Conservation (phyloP, 371 early-diverging fungal genomes). For the Mucor saturninus region DNA sequence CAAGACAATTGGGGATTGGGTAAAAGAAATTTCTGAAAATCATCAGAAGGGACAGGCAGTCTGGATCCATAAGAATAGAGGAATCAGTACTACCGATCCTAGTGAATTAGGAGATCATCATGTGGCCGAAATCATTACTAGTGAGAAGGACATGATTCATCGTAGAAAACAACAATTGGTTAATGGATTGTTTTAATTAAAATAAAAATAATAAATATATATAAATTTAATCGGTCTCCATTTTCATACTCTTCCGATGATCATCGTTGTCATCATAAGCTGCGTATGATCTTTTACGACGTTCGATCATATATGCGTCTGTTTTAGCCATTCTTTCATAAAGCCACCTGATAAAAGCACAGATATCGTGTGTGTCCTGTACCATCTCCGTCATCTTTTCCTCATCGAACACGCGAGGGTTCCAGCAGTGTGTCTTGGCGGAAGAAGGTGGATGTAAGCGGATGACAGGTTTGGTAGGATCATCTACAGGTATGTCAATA, state of each 20-base stretch:
- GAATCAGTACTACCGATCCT: slow-evolving; percentile 17
- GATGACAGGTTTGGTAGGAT: slow-evolving; percentile 37
- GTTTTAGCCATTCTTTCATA: slow-evolving; percentile 35
- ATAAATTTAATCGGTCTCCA: slow-evolving; percentile 23
- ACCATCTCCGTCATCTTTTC: slow-evolving; percentile 40
- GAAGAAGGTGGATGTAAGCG: slow-evolving; percentile 33
- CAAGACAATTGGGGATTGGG: slow-evolving; percentile 74
- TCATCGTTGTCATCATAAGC: background rate
- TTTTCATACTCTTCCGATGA: slow-evolving; percentile 15
- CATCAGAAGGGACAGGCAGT: background rate
- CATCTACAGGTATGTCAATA: slow-evolving; percentile 42
- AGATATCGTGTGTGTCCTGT: slow-evolving; percentile 34
- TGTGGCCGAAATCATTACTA: slow-evolving; percentile 43
- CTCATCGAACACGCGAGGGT: slow-evolving; percentile 41
- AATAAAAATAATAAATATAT: background rate
- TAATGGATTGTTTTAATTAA: slow-evolving; percentile 36
- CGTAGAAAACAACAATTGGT: slow-evolving; percentile 48
- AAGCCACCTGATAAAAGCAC: slow-evolving; percentile 36
- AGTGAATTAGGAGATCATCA: slow-evolving; percentile 24
- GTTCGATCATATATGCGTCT: slow-evolving; percentile 8
- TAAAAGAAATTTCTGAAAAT: slow-evolving; percentile 38
- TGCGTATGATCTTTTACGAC: background rate
- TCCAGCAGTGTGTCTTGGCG: slow-evolving; percentile 31
- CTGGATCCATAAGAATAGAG: slow-evolving; percentile 41
- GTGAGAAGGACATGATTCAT: slow-evolving; percentile 50